phyloP scores from a whole-genome alignment of 148 eudicot species.

The Diospyros lotus region DNA sequence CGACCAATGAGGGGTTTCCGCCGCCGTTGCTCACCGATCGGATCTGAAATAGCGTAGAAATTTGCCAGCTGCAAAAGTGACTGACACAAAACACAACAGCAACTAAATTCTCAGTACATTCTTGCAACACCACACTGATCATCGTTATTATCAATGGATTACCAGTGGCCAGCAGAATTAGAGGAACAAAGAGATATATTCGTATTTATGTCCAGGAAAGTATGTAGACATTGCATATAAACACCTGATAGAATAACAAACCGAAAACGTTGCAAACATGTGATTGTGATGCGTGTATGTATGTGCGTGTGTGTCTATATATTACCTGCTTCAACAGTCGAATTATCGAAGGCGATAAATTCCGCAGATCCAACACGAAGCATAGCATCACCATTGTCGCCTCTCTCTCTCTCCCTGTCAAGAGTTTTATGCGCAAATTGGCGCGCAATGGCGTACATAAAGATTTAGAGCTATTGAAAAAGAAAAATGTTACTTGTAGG shows the following conservation, averaged over 20 bases:
- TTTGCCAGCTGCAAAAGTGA: slow-evolving; percentile 78
- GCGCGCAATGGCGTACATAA: slow-evolving; percentile 2
- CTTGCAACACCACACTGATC: not conserved
- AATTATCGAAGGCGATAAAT: slow-evolving; percentile 53
- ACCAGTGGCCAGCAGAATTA: not conserved
- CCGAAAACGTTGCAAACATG: no score
- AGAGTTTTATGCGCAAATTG: not conserved
- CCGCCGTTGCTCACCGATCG: slow-evolving; percentile 16
- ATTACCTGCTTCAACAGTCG: slow-evolving; percentile 59
- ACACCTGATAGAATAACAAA: not conserved
- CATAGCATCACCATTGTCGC: slow-evolving; percentile 53
- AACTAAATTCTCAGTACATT: not conserved
- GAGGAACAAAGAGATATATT: not conserved
- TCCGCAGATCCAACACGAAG: slow-evolving; percentile 68
- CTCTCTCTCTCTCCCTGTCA: slow-evolving; percentile 7
- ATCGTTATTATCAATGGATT: not conserved
- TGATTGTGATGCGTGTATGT: not conserved
- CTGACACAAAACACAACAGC: slow-evolving; percentile 27
- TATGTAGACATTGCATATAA: not conserved
- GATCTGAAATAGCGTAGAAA: slow-evolving; percentile 50
- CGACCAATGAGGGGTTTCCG: slow-evolving; percentile 38
- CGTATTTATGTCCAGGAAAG: not conserved
- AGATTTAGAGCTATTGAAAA: no score
- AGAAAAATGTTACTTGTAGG: no score
- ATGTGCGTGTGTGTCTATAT: not conserved